Evolutionary conservation across 2,329 filamentous ascomycete genomes (phyloP).

Genomic region (Falciphora oryzae): DNA sequence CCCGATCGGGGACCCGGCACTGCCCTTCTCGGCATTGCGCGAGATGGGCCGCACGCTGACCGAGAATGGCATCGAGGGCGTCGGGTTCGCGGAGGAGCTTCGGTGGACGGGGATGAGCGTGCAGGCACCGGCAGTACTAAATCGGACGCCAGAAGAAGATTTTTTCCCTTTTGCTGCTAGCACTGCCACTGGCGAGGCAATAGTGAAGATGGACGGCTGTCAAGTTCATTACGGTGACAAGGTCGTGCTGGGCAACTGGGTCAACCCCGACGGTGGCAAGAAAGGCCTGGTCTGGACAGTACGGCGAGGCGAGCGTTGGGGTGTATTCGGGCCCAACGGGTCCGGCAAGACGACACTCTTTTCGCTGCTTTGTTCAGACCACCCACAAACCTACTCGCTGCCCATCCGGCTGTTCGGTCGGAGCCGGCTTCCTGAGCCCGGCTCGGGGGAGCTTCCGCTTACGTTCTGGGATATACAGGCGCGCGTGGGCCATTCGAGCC

Average conservation of each 20-base stretch:
- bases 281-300: slow-evolving; percentile 78
- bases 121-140: background rate
- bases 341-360: slow-evolving; percentile 95
- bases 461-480: slow-evolving; percentile 91
- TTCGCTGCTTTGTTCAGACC: slow-evolving; percentile 88
- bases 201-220: slow-evolving; percentile 86
- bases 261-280: slow-evolving; percentile 38
- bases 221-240: slow-evolving; percentile 75
- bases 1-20: slow-evolving; percentile 38
- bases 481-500: slow-evolving; percentile 86
- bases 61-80: slow-evolving; percentile 30
- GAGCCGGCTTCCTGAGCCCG: slow-evolving; percentile 69
- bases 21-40: slow-evolving; percentile 42
- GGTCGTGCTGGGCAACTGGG: slow-evolving; percentile 76
- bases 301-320: slow-evolving; percentile 79
- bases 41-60: slow-evolving; percentile 46
- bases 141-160: background rate
- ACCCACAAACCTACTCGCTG: slow-evolving; percentile 87
- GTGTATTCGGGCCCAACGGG: slow-evolving; percentile 87
- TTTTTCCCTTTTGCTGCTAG: background rate
- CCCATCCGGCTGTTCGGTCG: slow-evolving; percentile 83
- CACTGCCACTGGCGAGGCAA: slow-evolving; percentile 48
- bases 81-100: slow-evolving; percentile 24
- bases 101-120: too few species aligned
- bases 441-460: slow-evolving; percentile 60